Percentiles rank a stretch among this genome's conserved stretches.
phyloP scores from a whole-genome alignment of 176 grass and related monocot species.

The Rhipidocladum racemiflorum region DNA sequence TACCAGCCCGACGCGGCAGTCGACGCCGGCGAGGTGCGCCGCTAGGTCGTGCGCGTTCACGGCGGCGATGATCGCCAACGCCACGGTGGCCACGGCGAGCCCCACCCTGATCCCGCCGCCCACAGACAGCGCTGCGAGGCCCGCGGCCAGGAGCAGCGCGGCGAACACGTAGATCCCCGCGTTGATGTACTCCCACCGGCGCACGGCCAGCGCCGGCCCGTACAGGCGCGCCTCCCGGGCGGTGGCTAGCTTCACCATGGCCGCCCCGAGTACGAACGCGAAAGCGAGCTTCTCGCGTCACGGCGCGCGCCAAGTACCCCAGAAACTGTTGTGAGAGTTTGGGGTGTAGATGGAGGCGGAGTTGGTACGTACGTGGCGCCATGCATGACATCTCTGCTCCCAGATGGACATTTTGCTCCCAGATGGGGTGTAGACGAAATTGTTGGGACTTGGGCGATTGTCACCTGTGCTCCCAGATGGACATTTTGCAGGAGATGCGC shows the following conservation, averaged over 20 bases:
- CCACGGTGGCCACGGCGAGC: constrained; percentile 37
- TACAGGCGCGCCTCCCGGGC: constrained; percentile 77
- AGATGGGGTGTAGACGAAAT: too few relatives aligned
- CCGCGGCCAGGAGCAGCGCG: constrained; percentile 46
- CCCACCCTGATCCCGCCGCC: background rate
- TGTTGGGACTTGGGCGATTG: background rate
- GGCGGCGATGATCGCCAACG: constrained; percentile 35
- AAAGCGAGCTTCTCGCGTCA: background rate
- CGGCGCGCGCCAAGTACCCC: background rate
- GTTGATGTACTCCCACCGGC: constrained; percentile 83
- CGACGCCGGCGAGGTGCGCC: constrained; percentile 66
- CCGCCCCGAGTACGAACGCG: background rate
- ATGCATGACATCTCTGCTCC: constrained; percentile 33
- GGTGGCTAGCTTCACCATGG: constrained; percentile 82
- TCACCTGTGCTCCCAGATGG: background rate
- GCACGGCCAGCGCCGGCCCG: constrained; percentile 40
- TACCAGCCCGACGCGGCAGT: constrained; percentile 53
- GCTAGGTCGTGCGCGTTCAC: constrained; percentile 73
- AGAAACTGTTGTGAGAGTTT: background rate
- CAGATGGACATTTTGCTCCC: background rate
- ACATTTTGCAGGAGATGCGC: background rate
- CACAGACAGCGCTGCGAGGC: constrained; percentile 31
- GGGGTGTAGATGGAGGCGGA: constrained; percentile 10
- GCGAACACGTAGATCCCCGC: constrained; percentile 56
- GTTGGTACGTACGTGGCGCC: constrained; percentile 44